Evolutionary conservation across 75 land plant species (phyloP), one percentile per base, ranked within the genome.

Genomic region (Adiantum capillusveneris): DNA sequence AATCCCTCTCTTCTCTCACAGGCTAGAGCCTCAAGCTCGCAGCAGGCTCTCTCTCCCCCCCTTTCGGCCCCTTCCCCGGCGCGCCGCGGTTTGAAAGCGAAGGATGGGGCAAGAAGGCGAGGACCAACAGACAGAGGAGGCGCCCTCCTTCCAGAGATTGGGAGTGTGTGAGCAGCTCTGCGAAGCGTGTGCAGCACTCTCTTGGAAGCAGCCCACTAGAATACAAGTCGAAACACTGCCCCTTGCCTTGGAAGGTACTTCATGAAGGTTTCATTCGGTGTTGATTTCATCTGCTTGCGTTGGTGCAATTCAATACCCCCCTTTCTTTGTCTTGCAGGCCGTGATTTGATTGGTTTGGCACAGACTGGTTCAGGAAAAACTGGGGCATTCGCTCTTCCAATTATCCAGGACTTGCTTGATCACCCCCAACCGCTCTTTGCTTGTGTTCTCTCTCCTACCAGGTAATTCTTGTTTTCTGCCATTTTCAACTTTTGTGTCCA

Each of bases 361-460:
- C 91, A 90, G 59, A 94, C 96, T 0, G 98, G 98, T 13, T 90
- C 98, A 0, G 98, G 96, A 0, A 94, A 94, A 64, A 94, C 96
- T 2, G 98, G 83, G 53, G 96, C 98, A 11, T 94, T 90, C 63
- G 98, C 88, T 20, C 75, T 94, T 46, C 98, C 98, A 16, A 90
- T 94, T 50, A 58, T 94, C 11, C 91, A 94, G 53, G 80, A 84
- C 0, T 72, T 94, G 53, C 70, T 94, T 11, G 82, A 86, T 16
- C 58, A 67, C 27, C 83, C 80, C 1, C 83, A 84, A 11, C 68
- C 90, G 6, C 78, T 95, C 49, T 95, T 95, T 62, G 88, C 88
- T n/a, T 90, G 91, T 44, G 82, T 86, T 25, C 76, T 95, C 25
- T 86, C 96, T 1, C 96, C 96, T 0, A 95, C 99, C 0, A 61